A percentile compares a stretch with the other conserved stretches of the same genome.
phyloP scores from a whole-genome alignment of 306 rosid genomes.

The Quercus agrifolia region DNA sequence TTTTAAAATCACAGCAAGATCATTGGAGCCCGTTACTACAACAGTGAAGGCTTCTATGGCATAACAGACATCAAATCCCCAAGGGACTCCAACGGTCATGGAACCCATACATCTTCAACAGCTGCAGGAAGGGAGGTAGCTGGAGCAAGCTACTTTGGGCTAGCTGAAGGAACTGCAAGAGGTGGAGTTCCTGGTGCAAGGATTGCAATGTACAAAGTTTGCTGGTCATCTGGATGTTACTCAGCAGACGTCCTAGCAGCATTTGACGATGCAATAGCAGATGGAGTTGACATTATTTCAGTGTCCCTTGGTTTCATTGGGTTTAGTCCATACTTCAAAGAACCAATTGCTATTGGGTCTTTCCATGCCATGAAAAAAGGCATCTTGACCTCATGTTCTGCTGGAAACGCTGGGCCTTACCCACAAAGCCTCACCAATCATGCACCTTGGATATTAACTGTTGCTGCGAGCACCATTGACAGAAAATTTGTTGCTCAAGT shows the following conservation, averaged over 20 bases:
- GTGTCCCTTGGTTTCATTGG: constrained; percentile 10
- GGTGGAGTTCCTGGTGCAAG: constrained; percentile 34
- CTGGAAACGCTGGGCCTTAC: constrained; percentile 30
- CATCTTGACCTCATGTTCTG: constrained; percentile 33
- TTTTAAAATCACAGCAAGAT: constrained; percentile 20
- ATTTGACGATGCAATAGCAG: constrained; percentile 35
- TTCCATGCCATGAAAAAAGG: constrained; percentile 33
- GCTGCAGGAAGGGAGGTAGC: constrained; percentile 35
- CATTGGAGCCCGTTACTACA: constrained; percentile 36
- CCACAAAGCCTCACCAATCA: constrained; percentile 1
- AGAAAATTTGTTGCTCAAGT: constrained; percentile 23
- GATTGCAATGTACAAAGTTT: constrained; percentile 32
- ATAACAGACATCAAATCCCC: constrained; percentile 29
- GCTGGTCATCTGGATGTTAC: constrained; percentile 23
- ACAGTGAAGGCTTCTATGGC: neutral
- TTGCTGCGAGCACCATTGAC: constrained; percentile 36
- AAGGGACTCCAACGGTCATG: constrained; percentile 33
- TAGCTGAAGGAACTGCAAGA: constrained; percentile 29
- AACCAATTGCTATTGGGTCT: constrained; percentile 31
- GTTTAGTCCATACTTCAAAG: constrained; percentile 7
- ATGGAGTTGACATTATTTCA: constrained; percentile 33
- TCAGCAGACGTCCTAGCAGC: constrained; percentile 25
- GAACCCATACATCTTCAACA: constrained; percentile 32
- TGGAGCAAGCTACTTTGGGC: constrained; percentile 28
- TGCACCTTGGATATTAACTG: constrained; percentile 41